These are phyloP conservation scores for Aspergillus homomorphus DNA, from an alignment of 495 filamentous ascomycete genomes.

Conservation along the genomic window DNA sequence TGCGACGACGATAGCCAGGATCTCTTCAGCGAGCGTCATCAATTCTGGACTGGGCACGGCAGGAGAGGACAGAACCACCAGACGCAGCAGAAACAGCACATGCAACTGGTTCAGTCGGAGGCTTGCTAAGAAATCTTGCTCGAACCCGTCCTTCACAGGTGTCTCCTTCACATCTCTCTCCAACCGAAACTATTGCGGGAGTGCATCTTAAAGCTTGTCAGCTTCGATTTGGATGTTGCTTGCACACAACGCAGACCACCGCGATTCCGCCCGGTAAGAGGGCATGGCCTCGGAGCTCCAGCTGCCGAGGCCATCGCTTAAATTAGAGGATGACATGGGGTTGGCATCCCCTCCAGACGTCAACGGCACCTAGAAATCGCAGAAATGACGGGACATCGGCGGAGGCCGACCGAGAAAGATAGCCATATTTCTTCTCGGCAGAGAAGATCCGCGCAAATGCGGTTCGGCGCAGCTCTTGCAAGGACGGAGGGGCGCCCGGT, in stretches of 20 bases:
- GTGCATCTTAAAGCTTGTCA: slow-evolving; percentile 24
- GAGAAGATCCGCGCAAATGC: slow-evolving; percentile 42
- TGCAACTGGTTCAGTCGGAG: slow-evolving; percentile 42
- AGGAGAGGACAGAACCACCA: slow-evolving; percentile 29
- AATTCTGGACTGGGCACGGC: slow-evolving; percentile 33
- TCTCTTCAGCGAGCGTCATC: slow-evolving; percentile 31
- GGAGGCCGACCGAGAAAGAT: slow-evolving; percentile 46
- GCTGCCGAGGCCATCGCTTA: background rate
- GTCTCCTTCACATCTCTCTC: slow-evolving; percentile 28
- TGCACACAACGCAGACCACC: slow-evolving; percentile 41
- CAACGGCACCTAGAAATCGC: slow-evolving; percentile 36
- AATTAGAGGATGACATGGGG: background rate
- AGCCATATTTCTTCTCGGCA: slow-evolving; percentile 45
- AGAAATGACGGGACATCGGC: slow-evolving; percentile 41
- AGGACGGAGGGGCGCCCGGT: slow-evolving; percentile 28
- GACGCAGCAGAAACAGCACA: slow-evolving; percentile 36
- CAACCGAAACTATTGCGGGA: slow-evolving; percentile 29
- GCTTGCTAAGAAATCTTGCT: slow-evolving; percentile 34
- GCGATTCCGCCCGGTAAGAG: slow-evolving; percentile 35
- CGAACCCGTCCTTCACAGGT: slow-evolving; percentile 25
- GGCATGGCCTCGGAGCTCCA: slow-evolving; percentile 24
- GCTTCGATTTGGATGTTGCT: slow-evolving; percentile 28
- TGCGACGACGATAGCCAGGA: slow-evolving; percentile 38
- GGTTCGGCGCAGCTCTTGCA: slow-evolving; percentile 35
- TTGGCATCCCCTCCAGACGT: background rate